phyloP scores from a whole-genome alignment of 2,329 filamentous ascomycete genomes.

The Paramyrothecium roridum region DNA sequence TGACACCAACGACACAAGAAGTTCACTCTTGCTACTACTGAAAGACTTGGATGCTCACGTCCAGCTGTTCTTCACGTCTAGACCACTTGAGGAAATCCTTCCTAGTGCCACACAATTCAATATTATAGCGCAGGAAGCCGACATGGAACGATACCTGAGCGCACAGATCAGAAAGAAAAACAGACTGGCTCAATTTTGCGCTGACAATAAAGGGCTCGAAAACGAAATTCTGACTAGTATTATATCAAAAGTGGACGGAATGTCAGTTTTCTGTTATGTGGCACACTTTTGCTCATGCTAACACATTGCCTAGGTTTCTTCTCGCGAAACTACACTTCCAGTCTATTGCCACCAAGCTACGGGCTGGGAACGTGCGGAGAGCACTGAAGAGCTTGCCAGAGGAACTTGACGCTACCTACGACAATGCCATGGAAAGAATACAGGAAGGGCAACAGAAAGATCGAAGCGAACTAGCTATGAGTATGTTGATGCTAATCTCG shows the following conservation, averaged over 20 bases:
- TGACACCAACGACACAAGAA: neutral
- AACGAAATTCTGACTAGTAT: constrained; percentile 8
- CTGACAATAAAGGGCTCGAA: no score
- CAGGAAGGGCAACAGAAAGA: constrained; percentile 26
- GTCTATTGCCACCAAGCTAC: constrained; percentile 4
- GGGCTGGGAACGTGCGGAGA: no score
- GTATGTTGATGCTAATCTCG: constrained; percentile 35
- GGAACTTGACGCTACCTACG: constrained; percentile 32
- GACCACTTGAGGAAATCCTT: neutral
- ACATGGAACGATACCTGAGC: no score
- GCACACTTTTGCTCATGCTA: neutral
- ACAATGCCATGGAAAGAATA: constrained; percentile 38
- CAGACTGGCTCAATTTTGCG: no score
- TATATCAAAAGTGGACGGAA: constrained; percentile 6
- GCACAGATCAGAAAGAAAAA: no score
- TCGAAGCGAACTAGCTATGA: constrained; percentile 27
- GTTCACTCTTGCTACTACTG: constrained; percentile 3
- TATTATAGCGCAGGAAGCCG: no score
- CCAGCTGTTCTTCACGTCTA: constrained; percentile 3
- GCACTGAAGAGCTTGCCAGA: neutral
- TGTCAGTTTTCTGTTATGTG: constrained; percentile 6
- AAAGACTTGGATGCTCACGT: no score
- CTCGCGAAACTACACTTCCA: constrained; percentile 8
- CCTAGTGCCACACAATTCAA: no score
- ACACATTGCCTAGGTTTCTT: constrained; percentile 9